Conservation (phyloP, 2,329 filamentous ascomycete genomes). For the Exserohilum turcica region DNA sequence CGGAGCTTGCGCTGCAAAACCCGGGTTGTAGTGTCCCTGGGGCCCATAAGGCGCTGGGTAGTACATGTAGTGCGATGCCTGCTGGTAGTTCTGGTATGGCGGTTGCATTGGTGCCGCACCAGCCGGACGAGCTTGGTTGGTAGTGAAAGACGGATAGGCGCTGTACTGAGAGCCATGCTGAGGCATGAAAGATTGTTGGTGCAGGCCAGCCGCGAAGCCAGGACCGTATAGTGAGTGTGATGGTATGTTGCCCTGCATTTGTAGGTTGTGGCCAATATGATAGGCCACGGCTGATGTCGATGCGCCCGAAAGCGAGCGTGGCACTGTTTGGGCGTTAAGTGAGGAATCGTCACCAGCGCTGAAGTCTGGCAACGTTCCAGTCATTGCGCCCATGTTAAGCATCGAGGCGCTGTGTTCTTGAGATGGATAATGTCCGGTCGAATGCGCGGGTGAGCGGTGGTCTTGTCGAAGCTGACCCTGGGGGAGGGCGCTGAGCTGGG, state of each 20-base stretch:
- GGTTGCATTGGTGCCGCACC: slow-evolving; percentile 29
- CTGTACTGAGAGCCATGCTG: slow-evolving; percentile 31
- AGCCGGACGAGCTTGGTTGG: slow-evolving; percentile 33
- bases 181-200: slow-evolving; percentile 36
- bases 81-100: slow-evolving; percentile 39
- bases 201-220: slow-evolving; percentile 34
- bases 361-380: slow-evolving; percentile 46
- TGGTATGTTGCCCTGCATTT: slow-evolving; percentile 35
- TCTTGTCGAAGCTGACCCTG: slow-evolving; percentile 37
- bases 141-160: slow-evolving; percentile 30
- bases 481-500: slow-evolving; percentile 44
- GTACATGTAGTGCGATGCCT: slow-evolving; percentile 44
- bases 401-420: slow-evolving; percentile 35
- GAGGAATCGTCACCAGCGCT: slow-evolving; percentile 24
- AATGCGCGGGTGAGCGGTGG: slow-evolving; percentile 33
- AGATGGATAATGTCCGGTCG: slow-evolving; percentile 27
- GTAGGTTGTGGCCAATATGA: slow-evolving; percentile 47
- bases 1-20: slow-evolving; percentile 30
- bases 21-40: slow-evolving; percentile 35
- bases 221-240: slow-evolving; percentile 34
- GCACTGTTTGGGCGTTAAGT: slow-evolving; percentile 28
- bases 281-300: slow-evolving; percentile 50
- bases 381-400: slow-evolving; percentile 47
- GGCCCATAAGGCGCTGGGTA: slow-evolving; percentile 42
- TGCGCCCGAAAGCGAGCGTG: slow-evolving; percentile 44